Percentiles rank a stretch among this genome's conserved stretches.
phyloP scores from a whole-genome alignment of 2,329 filamentous ascomycete genomes.

The Tetracladium maxilliforme region DNA sequence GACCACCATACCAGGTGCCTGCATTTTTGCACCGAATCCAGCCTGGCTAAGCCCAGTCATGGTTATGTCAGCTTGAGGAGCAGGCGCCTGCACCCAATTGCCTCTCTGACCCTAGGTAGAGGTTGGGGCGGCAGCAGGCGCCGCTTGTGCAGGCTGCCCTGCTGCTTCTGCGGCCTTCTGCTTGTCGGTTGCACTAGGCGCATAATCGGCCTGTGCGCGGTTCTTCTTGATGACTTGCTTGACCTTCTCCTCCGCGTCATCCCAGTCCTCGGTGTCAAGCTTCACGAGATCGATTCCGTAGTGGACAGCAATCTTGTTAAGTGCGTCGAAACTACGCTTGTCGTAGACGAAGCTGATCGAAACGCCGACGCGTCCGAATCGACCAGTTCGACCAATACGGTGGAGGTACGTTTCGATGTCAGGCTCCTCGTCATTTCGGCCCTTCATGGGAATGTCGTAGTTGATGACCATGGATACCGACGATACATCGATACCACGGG shows the following conservation, averaged over 20 bases:
- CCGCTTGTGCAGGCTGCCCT: no score
- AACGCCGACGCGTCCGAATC: slow-evolving; percentile 92
- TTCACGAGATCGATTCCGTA: slow-evolving; percentile 72
- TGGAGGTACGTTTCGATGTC: slow-evolving; percentile 95
- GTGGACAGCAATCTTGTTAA: slow-evolving; percentile 65
- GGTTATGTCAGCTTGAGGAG: no score
- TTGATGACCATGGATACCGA: slow-evolving; percentile 97
- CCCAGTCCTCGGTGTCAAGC: slow-evolving; percentile 81
- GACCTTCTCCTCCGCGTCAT: slow-evolving; percentile 69
- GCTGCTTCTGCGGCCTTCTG: no score
- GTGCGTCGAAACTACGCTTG: slow-evolving; percentile 62
- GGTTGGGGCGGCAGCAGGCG: no score
- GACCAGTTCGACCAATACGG: slow-evolving; percentile 90
- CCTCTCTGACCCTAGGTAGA: no score
- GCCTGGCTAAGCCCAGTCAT: no score
- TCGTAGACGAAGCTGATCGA: slow-evolving; percentile 91
- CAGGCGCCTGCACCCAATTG: no score
- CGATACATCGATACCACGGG: slow-evolving; percentile 88
- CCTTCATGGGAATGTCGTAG: slow-evolving; percentile 74
- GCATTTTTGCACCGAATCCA: no score
- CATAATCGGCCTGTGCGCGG: no score
- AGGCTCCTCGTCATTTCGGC: slow-evolving; percentile 63
- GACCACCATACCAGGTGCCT: no score
- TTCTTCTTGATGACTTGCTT: slow-evolving; percentile 68
- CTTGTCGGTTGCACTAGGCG: no score